Base-by-base conservation (phyloP, 2,329 filamentous ascomycete species). In the Aspergillus pseudoterreus region DNA sequence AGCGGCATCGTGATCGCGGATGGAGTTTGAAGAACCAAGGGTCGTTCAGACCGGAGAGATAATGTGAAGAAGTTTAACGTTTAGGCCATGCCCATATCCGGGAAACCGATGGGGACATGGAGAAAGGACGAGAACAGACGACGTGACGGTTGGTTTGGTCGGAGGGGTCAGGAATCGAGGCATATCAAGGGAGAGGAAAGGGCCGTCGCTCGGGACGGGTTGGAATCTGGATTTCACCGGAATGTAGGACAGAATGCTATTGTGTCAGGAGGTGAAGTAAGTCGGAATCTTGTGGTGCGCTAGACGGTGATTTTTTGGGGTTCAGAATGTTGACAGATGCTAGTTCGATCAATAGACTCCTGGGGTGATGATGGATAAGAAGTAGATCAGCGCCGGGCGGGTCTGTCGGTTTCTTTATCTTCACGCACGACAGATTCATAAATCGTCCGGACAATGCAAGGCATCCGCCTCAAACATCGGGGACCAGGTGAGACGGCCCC, bases 1-100 rank as follows among this genome's bases (percentile, higher is more conserved):
- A 66, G 52, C 41, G 63, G 65, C 67, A 70, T 70, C 43, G 32
- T 64, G 58, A 57, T 55, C 47, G 47, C 50, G 24, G 24, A 33
- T 46, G 43, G 35, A 42, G 22, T 22, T 22, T 6, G 22, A 4
- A 22, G 36, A 46, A 49, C 35, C 45, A 22, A 36, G 38, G 22
- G 19, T 54, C 21, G 19, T 33, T 35, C 35, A 38, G 14, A 47
- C 33, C 14, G 36, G 14, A 47, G 27, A 32, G 46, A 47, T 22
- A 19, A 36, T 21, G 14, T 41, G n/a, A n/a, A 17, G 27, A 21
- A 11, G 6, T 43, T 46, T 43, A 35, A 33, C 43, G 50, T 53
- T 45, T 48, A 55, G 46, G 50, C 39, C 47, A 56, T 55, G 11
- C 36, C 50, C 51, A 43, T n/a, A 33, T 48, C 9, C 38, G 35